Percentiles rank a stretch among this genome's conserved stretches.
Evolutionary conservation across 108 stramenopile species (phyloP).

Genomic region (Nitzschia inconspicua): DNA sequence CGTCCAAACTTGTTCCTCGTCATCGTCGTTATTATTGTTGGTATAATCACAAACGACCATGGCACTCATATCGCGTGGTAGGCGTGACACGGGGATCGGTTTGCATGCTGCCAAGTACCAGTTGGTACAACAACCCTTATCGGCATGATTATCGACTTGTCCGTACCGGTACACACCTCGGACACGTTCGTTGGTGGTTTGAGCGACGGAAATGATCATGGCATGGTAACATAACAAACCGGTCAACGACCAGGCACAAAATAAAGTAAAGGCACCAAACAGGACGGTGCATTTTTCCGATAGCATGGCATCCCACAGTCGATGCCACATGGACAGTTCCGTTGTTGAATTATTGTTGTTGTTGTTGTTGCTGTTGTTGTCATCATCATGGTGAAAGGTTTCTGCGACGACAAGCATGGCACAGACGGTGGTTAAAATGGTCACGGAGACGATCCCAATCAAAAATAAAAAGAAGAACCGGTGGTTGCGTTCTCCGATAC

Average conservation of each 20-base stretch:
- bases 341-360: neutral
- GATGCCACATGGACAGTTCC: constrained; percentile 10
- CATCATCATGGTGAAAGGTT: constrained; percentile 18
- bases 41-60: constrained; percentile 19
- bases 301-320: constrained; percentile 38
- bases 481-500: constrained; percentile 94
- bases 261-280: constrained; percentile 55
- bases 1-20: constrained; percentile 18
- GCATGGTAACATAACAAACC: constrained; percentile 72
- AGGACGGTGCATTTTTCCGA: constrained; percentile 52
- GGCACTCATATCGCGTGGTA: constrained; percentile 31
- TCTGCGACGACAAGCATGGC: constrained; percentile 46
- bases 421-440: constrained; percentile 44
- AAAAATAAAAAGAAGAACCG: constrained; percentile 82
- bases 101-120: constrained; percentile 54
- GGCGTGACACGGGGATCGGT: constrained; percentile 19
- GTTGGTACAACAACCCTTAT: constrained; percentile 70
- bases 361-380: neutral
- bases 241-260: constrained; percentile 78
- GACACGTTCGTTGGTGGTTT: constrained; percentile 86
- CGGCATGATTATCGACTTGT: constrained; percentile 47
- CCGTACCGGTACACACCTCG: constrained; percentile 71
- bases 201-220: constrained; percentile 68
- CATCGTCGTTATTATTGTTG: neutral
- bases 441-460: constrained; percentile 41